Base-by-base conservation (phyloP, 176 grass and related monocot species). In the Phoenix roebelenii region DNA sequence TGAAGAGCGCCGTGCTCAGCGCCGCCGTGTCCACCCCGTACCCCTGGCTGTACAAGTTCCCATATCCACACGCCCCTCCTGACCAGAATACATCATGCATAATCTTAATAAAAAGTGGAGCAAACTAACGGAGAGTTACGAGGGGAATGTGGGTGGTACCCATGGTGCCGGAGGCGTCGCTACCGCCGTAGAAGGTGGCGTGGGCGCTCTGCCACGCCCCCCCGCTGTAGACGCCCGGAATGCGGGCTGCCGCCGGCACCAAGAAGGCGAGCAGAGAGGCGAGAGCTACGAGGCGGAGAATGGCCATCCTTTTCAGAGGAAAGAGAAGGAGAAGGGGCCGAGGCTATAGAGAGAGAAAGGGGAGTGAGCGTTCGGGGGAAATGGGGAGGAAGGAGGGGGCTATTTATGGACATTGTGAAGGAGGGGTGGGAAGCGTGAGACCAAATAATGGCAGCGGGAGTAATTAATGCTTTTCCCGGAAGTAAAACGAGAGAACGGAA, bases 181-280 rank as follows among this genome's bases (percentile, higher is more conserved):
- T 66, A 25, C 76, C 76, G 3, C 76, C 76, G 39, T 79, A 79
- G 69, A 79, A 79, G 15, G 76, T 79, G 68, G 76, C 76, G 60
- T 79, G 76, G 23, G 76, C 76, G 60, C 18, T 67, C 54, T 79
- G 76, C 76, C 76, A 79, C 35, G 52, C 2, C n/a, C 76, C 49
- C 1, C 61, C 69, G 17, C 60, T 32, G 60, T 79, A 79, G 1
- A 61, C 68, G 5, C 76, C 76, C 9, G 76, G 61, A 0, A 79
- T 55, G 30, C 60, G 76, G 18, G 52, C 76, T 15, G 39, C 17
- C 22, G 61, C 39, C 4, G 52, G 23, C 1, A 22, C n/a, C 3
- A 18, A 23, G 17, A 55, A 5, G 0, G 7, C 6, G 0, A 66
- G 22, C n/a, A 69, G 15, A 6, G 67, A 51, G 7, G 25, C 7